phyloP scores from a whole-genome alignment of 371 early-diverging fungal species.

The Zychaea mexicana region DNA sequence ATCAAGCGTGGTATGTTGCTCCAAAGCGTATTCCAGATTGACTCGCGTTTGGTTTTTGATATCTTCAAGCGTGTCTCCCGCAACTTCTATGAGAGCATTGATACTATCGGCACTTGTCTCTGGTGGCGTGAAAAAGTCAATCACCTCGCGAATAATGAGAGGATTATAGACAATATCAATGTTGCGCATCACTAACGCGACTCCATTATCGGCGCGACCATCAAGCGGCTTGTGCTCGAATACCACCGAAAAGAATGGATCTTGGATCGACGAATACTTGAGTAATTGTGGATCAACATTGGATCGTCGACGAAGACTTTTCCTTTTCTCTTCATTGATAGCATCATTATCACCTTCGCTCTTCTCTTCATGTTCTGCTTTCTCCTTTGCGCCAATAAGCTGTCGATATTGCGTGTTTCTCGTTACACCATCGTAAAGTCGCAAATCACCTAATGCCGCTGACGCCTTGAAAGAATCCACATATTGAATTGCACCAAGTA shows the following conservation, averaged over 20 bases:
- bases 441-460: conserved; percentile 78
- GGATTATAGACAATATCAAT: conserved; percentile 93
- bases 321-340: background rate
- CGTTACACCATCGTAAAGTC: conserved; percentile 80
- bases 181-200: conserved; percentile 85
- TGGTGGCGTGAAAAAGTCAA: conserved; percentile 87
- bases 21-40: conserved; percentile 85
- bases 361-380: conserved; percentile 25
- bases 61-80: conserved; percentile 90
- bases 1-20: conserved; percentile 87
- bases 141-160: conserved; percentile 68
- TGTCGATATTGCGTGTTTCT: conserved; percentile 77
- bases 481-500: conserved; percentile 56
- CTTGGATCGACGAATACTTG: conserved; percentile 21
- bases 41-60: conserved; percentile 89
- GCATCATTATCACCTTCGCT: background rate
- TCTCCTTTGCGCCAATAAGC: conserved; percentile 81
- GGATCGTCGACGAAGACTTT: conserved; percentile 14
- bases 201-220: conserved; percentile 84
- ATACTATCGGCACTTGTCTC: conserved; percentile 77
- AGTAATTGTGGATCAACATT: conserved; percentile 23
- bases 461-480: conserved; percentile 73
- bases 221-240: conserved; percentile 91
- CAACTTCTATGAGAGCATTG: conserved; percentile 75
- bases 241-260: conserved; percentile 83